Conservation (phyloP, 176 grass and related monocot species). For the Ampelocalamus luodianensis region DNA sequence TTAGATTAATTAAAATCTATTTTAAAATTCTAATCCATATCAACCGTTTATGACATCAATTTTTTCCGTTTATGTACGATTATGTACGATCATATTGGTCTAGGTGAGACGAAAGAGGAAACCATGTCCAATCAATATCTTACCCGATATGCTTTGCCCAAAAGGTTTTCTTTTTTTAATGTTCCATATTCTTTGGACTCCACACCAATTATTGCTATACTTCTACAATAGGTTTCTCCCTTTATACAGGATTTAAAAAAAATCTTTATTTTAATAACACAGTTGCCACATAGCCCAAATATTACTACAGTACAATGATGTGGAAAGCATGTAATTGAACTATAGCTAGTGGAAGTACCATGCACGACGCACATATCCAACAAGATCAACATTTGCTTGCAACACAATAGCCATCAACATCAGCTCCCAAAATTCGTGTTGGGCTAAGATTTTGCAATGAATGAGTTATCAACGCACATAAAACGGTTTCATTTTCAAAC, state of each 20-base stretch:
- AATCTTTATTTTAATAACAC: neutral
- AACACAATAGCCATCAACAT: constrained; percentile 23
- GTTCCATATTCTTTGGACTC: neutral
- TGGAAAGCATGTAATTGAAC: constrained; percentile 1
- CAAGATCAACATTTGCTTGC: neutral
- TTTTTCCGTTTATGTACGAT: neutral
- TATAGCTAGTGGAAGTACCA: constrained; percentile 24
- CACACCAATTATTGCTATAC: neutral
- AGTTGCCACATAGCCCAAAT: neutral
- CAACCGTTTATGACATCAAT: neutral
- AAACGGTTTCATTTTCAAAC: neutral
- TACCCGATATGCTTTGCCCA: neutral
- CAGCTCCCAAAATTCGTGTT: neutral
- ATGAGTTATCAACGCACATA: neutral
- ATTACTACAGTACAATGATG: neutral
- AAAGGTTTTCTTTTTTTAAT: neutral
- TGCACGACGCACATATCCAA: neutral
- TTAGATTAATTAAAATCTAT: neutral
- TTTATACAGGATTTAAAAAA: neutral
- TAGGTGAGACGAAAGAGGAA: neutral
- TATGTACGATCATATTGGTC: neutral
- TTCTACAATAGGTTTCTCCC: neutral
- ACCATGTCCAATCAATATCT: neutral
- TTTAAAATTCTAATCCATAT: neutral
- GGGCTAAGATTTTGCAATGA: neutral